A percentile compares a stretch with the other conserved stretches of the same genome.
Evolutionary conservation across 257 asterid genomes (phyloP).

Genomic region (Orobanche coerulescens): DNA sequence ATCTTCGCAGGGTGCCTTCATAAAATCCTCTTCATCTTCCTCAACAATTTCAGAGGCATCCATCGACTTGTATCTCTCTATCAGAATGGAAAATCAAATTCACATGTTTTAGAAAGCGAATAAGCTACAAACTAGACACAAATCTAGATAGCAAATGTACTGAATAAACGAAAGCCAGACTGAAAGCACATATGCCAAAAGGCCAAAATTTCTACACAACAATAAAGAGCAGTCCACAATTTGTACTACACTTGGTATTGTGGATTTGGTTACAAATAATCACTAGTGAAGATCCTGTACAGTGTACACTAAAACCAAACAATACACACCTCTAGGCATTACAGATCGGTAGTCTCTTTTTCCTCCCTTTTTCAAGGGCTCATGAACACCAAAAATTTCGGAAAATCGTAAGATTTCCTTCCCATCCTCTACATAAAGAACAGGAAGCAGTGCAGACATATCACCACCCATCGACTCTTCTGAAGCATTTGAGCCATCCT

Average conservation of each 20-base stretch:
- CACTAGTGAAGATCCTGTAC: constrained; percentile 10
- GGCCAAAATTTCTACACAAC: not conserved
- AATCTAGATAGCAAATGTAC: constrained; percentile 4
- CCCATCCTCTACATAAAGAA: constrained; percentile 87
- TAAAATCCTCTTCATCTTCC: constrained; percentile 81
- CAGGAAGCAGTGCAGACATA: constrained; percentile 65
- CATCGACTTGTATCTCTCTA: constrained; percentile 66
- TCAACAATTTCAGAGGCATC: constrained; percentile 53
- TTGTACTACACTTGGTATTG: not conserved
- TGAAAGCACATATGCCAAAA: constrained; percentile 11
- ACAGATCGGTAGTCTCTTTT: constrained; percentile 59
- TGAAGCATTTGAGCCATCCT: constrained; percentile 50
- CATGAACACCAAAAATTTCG: constrained; percentile 79
- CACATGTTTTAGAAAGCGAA: constrained; percentile 20
- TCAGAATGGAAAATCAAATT: constrained; percentile 18
- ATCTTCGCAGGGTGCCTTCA: constrained; percentile 62
- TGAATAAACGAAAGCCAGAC: constrained; percentile 13
- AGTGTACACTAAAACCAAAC: constrained; percentile 14
- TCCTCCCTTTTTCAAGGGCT: constrained; percentile 50
- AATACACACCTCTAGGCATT: constrained; percentile 57
- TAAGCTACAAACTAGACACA: constrained; percentile 11
- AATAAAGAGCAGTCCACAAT: constrained; percentile 8
- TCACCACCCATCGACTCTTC: constrained; percentile 43
- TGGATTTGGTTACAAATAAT: constrained; percentile 3
- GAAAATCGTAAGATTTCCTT: constrained; percentile 77